Conservation (phyloP, 345 rosid genomes). For the Murraya paniculata region DNA sequence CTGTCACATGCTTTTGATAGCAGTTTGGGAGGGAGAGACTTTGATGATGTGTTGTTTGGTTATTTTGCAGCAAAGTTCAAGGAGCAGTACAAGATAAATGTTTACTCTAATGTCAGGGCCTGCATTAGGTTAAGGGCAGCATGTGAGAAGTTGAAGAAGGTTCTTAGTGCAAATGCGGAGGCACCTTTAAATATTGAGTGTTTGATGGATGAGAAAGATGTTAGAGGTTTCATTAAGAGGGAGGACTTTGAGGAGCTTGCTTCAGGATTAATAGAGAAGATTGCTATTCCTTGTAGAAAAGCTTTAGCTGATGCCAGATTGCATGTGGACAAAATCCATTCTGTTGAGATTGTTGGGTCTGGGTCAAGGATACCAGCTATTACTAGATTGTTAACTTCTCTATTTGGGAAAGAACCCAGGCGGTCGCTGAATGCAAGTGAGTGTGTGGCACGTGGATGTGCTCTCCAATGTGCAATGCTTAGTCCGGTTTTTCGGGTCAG, state of each 20-base stretch:
- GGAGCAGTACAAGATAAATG: conserved; percentile 52
- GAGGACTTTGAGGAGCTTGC: conserved; percentile 58
- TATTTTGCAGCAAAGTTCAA: conserved; percentile 56
- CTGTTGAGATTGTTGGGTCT: conserved; percentile 62
- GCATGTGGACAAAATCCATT: conserved; percentile 40
- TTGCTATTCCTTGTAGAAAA: conserved; percentile 42
- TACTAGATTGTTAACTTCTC: conserved; percentile 37
- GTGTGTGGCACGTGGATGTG: conserved; percentile 67
- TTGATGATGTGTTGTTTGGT: conserved; percentile 51
- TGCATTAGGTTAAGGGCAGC: conserved; percentile 51
- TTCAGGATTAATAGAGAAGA: conserved; percentile 40
- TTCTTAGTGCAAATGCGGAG: conserved; percentile 64
- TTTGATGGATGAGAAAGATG: conserved; percentile 70
- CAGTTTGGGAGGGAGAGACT: conserved; percentile 60
- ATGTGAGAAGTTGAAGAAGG: conserved; percentile 58
- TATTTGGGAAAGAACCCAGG: conserved; percentile 53
- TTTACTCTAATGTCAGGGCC: conserved; percentile 49
- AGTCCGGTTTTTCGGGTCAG: conserved; percentile 55
- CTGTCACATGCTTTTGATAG: conserved; percentile 55
- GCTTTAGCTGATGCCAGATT: conserved; percentile 47
- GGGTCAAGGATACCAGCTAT: conserved; percentile 65
- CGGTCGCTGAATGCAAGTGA: conserved; percentile 60
- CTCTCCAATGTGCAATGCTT: conserved; percentile 65
- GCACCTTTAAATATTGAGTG: conserved; percentile 59
- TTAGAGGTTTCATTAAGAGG: conserved; percentile 54